These are phyloP conservation scores for Dimocarpus longan DNA, from an alignment of 345 rosid genomes.

Conservation along the genomic window DNA sequence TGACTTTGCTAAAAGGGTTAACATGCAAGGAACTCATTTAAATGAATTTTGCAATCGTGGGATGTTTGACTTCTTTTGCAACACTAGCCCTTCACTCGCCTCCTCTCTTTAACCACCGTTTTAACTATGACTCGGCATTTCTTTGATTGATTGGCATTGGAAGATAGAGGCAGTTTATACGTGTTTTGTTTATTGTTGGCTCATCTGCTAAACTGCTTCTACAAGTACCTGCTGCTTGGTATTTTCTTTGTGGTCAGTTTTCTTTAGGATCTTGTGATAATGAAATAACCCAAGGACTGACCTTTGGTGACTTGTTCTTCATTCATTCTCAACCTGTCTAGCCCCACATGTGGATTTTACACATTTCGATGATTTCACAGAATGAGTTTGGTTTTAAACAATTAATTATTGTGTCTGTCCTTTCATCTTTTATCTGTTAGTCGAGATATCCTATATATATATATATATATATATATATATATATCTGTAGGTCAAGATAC, in stretches of 20 bases:
- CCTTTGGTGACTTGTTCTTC: background rate
- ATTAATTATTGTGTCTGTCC: background rate
- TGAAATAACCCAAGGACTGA: background rate
- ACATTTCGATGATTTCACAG: background rate
- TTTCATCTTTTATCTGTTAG: too few species aligned
- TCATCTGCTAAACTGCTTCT: slow-evolving; percentile 6
- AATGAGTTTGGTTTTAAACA: slow-evolving; percentile 2
- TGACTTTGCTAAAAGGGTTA: background rate
- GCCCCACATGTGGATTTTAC: background rate
- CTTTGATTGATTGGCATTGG: background rate
- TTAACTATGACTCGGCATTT: background rate
- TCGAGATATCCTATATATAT: too few species aligned
- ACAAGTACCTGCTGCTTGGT: background rate
- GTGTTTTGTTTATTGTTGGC: background rate
- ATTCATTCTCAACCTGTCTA: too few species aligned
- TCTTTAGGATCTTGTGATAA: background rate
- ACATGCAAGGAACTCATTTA: background rate
- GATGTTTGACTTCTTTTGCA: slow-evolving; percentile 1
- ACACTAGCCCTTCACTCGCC: background rate
- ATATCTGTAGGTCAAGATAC: background rate
- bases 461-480: too few species aligned
- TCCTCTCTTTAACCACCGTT: background rate
- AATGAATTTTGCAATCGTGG: background rate
- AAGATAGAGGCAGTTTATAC: background rate
- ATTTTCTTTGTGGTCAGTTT: background rate